Base-by-base conservation (phyloP, 202 grass and related monocot species). In the Setaria viridis region DNA sequence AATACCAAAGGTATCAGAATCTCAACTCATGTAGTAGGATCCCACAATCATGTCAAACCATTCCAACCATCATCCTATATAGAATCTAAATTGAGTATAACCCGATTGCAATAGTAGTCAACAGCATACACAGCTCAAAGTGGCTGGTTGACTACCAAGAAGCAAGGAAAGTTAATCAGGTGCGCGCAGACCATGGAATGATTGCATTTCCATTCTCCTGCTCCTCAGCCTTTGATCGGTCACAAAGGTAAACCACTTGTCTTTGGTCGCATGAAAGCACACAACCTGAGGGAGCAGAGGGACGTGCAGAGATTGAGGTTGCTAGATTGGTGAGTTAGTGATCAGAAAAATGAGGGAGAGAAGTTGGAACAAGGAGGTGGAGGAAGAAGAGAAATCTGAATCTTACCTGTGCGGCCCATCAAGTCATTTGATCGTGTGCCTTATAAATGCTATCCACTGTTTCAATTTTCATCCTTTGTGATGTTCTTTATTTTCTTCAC, bases 381-480 rank as follows among this genome's bases (percentile, higher is more conserved):
- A 59, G 5, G 30, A 64, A 34, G 62, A 33, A 64, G 29, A 64
- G 12, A 64, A 34, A 64, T 64, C 5, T 33, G 62, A 64, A 64
- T 32, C 62, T 62, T 62, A 62, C 21, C 4, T 29, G 58, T 39
- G 4, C 11, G 11, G 25, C 25, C 59, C 59, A 30, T 32, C 4
- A 76, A 21, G 62, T 71, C 66, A 83, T 77, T 80, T 57, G 37
- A 14, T 49, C 7, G 0, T 78, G 37, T 46, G 17, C 17, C 53
- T 57, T 87, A 54, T 68, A 30, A 58, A 47, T 82, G 58, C 12
- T 37, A 50, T 84, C 14, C 47, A 84, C 62, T 84, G 20, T 19
- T 71, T 80, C 55, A 72, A 21, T 74, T 90, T 71, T 88, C 16
- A 39, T 81, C 58, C 78, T 77, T 70, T 70, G 51, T 77, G 0